phyloP scores from a whole-genome alignment of 257 asterid species.

The Cruciata laevipes region DNA sequence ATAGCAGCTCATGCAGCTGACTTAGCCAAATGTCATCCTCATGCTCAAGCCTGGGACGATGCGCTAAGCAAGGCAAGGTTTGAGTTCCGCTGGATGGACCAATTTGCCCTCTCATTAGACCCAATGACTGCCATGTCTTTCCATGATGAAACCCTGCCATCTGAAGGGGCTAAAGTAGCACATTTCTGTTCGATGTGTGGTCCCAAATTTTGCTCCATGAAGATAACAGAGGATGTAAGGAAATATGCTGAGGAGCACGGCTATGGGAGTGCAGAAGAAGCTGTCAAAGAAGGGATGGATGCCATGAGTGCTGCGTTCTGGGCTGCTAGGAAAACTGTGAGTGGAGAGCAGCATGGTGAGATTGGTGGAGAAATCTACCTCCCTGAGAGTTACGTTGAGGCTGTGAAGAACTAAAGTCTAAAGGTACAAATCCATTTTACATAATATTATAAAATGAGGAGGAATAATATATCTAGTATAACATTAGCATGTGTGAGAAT shows the following conservation, averaged over 20 bases:
- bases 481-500: no score
- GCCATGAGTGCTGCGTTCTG: slow-evolving; percentile 86
- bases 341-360: slow-evolving; percentile 97
- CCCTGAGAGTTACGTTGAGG: slow-evolving; percentile 56
- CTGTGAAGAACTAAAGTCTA: slow-evolving; percentile 36
- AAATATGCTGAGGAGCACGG: slow-evolving; percentile 93
- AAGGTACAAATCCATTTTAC: slow-evolving; percentile 26
- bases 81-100: slow-evolving; percentile 98
- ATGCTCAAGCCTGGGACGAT: slow-evolving; percentile 89
- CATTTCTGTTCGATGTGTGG: slow-evolving; percentile 99
- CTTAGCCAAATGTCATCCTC: slow-evolving; percentile 80
- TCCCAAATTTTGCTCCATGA: slow-evolving; percentile 95
- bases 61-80: slow-evolving; percentile 91
- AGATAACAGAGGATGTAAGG: slow-evolving; percentile 92
- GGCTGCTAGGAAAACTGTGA: slow-evolving; percentile 80
- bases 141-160: slow-evolving; percentile 87
- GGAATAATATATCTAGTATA: no score
- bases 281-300: slow-evolving; percentile 76
- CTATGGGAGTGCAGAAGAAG: slow-evolving; percentile 87
- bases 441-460: no score
- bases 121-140: slow-evolving; percentile 92
- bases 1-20: slow-evolving; percentile 97
- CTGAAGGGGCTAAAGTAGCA: slow-evolving; percentile 97
- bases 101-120: slow-evolving; percentile 85
- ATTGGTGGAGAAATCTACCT: slow-evolving; percentile 90